Conservation (phyloP, 805 yeast genomes). For the Kuraishia molischiana region DNA sequence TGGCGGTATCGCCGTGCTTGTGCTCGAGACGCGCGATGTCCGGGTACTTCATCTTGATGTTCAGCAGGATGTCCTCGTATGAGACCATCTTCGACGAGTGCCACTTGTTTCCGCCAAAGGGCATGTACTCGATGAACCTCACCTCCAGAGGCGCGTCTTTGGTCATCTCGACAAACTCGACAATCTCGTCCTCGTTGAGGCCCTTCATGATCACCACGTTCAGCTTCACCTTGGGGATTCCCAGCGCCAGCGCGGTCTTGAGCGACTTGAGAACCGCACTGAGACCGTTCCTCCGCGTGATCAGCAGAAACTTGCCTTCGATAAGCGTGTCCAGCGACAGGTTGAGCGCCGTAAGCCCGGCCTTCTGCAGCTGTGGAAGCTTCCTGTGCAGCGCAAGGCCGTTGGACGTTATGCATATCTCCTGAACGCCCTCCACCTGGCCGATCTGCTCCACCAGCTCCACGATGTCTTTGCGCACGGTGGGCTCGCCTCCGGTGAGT, state of each 20-base stretch:
- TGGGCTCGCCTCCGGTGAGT: conserved; percentile 50
- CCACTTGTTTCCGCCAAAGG: conserved; percentile 49
- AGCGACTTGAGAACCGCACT: conserved; percentile 32
- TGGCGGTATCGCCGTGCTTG: conserved; percentile 39
- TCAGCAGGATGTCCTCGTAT: conserved; percentile 30
- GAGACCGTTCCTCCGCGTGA: conserved; percentile 42
- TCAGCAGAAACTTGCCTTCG: conserved; percentile 37
- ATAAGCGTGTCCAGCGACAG: conserved; percentile 39
- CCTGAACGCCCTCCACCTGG: conserved; percentile 29
- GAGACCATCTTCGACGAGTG: conserved; percentile 31
- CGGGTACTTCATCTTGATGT: conserved; percentile 22
- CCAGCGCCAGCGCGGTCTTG: conserved; percentile 31
- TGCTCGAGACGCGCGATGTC: conserved; percentile 11
- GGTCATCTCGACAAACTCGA: conserved; percentile 34
- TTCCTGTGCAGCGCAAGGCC: conserved; percentile 42
- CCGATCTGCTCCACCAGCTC: conserved; percentile 29
- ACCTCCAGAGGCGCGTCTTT: conserved; percentile 30
- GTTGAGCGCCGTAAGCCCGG: conserved; percentile 38
- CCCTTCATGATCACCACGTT: conserved; percentile 41
- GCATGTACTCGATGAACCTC: conserved; percentile 50
- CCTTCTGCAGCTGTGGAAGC: conserved; percentile 26
- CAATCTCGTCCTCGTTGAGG: conserved; percentile 40
- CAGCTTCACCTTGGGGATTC: conserved; percentile 34
- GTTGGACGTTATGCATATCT: conserved; percentile 41
- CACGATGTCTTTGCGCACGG: conserved; percentile 39